phyloP scores from a whole-genome alignment of 1,139 yeast genomes.

The Zhuliangozyma blackwelliae region DNA sequence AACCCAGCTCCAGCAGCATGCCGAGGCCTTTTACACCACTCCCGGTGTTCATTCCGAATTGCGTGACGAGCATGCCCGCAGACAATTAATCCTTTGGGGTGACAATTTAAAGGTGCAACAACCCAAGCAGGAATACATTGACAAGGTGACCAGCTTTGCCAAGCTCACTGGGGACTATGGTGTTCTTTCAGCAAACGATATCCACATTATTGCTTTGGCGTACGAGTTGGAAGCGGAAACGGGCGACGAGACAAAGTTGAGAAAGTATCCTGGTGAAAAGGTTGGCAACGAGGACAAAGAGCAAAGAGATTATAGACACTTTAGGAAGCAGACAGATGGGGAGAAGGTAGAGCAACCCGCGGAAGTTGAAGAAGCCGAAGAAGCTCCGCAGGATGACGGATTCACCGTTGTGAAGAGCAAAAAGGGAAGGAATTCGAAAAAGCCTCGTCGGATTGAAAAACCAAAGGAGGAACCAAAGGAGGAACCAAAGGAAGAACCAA shows the following conservation, averaged over 20 bases:
- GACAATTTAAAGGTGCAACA: conserved; percentile 63
- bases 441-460: conserved; percentile 39
- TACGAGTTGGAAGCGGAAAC: conserved; percentile 78
- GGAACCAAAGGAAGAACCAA: conserved; percentile 4
- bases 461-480: conserved; percentile 33
- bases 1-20: conserved; percentile 67
- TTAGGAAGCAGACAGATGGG: not conserved
- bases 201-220: conserved; percentile 86
- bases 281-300: conserved; percentile 10
- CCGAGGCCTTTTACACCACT: conserved; percentile 72
- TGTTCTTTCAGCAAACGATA: conserved; percentile 85
- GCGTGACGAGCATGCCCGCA: conserved; percentile 79
- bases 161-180: conserved; percentile 86
- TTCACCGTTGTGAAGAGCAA: conserved; percentile 37
- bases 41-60: conserved; percentile 89
- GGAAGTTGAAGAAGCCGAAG: conserved; percentile 7
- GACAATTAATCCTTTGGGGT: conserved; percentile 75
- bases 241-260: conserved; percentile 62
- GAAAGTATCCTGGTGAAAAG: conserved; percentile 68
- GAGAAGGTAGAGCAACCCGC: not conserved
- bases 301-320: conserved; percentile 5
- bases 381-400: conserved; percentile 5
- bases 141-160: conserved; percentile 70
- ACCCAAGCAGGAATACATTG: conserved; percentile 63
- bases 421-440: conserved; percentile 39